Percentiles rank a stretch among this genome's conserved stretches.
phyloP scores from a whole-genome alignment of 345 rosid genomes.

The Passiflora organensis region DNA sequence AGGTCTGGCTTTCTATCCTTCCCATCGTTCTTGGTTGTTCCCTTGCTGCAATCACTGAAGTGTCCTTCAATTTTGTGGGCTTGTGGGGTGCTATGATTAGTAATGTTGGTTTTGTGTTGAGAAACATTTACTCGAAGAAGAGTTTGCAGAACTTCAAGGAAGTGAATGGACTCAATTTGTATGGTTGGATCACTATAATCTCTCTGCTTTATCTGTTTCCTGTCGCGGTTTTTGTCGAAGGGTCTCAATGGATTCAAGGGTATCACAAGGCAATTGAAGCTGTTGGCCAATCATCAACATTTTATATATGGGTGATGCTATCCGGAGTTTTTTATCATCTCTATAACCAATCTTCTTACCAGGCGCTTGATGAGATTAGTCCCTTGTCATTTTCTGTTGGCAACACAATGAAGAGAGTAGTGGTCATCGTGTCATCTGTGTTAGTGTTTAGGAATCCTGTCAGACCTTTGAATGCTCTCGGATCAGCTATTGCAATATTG shows the following conservation, averaged over 20 bases:
- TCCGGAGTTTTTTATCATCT: slow-evolving; percentile 89
- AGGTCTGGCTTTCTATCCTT: slow-evolving; percentile 87
- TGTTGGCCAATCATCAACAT: slow-evolving; percentile 59
- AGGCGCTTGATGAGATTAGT: slow-evolving; percentile 92
- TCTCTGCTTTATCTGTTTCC: slow-evolving; percentile 74
- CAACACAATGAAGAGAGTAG: slow-evolving; percentile 92
- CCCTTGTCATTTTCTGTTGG: slow-evolving; percentile 90
- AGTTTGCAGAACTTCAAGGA: slow-evolving; percentile 79
- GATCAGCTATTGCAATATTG: slow-evolving; percentile 79
- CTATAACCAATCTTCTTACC: slow-evolving; percentile 88
- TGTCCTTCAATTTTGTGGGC: slow-evolving; percentile 78
- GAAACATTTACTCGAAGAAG: slow-evolving; percentile 81
- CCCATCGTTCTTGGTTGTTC: slow-evolving; percentile 94
- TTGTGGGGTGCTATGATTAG: slow-evolving; percentile 94
- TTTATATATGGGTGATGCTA: slow-evolving; percentile 81
- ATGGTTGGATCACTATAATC: slow-evolving; percentile 77
- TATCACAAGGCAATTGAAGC: slow-evolving; percentile 67
- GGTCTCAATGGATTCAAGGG: slow-evolving; percentile 84
- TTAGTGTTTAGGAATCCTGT: slow-evolving; percentile 92
- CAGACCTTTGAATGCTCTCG: slow-evolving; percentile 86
- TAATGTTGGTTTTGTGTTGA: slow-evolving; percentile 79
- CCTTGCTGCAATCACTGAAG: slow-evolving; percentile 91
- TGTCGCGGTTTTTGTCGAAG: slow-evolving; percentile 80
- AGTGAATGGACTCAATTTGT: slow-evolving; percentile 81
- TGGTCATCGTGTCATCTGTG: slow-evolving; percentile 82